Evolutionary conservation across 176 grass and related monocot species (phyloP).

Genomic region (Eleusine coracana): DNA sequence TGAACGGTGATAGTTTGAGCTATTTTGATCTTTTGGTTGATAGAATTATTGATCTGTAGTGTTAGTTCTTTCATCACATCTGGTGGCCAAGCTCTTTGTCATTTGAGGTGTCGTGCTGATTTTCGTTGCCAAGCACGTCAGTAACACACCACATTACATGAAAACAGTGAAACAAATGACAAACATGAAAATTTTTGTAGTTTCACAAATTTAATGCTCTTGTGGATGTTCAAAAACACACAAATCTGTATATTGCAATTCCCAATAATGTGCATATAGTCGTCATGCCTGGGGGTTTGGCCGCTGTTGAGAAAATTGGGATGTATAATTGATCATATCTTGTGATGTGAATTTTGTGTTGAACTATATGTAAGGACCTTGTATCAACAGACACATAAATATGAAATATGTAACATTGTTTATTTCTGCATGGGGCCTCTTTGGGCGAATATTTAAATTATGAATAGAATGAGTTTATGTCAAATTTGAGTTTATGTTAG

Average conservation of each 20-base stretch:
- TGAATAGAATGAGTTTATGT: not conserved
- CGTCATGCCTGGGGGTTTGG: not conserved
- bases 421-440: not conserved
- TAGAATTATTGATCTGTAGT: slow-evolving; percentile 31
- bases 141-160: slow-evolving; percentile 7
- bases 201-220: not conserved
- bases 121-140: slow-evolving; percentile 11
- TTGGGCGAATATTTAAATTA: not conserved
- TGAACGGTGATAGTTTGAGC: slow-evolving; percentile 63
- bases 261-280: slow-evolving; percentile 10
- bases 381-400: not conserved
- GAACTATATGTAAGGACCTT: not conserved
- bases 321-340: not conserved
- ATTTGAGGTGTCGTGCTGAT: slow-evolving; percentile 34
- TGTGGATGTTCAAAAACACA: slow-evolving; percentile 3
- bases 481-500: not conserved
- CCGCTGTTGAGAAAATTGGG: not conserved
- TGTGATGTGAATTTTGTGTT: not conserved
- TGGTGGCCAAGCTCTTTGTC: slow-evolving; percentile 15
- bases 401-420: not conserved
- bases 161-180: not conserved
- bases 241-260: slow-evolving; percentile 15
- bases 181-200: not conserved
- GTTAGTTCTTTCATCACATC: slow-evolving; percentile 32
- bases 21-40: slow-evolving; percentile 17